Base-by-base conservation (phyloP, 2,329 filamentous ascomycete species). In the Dichotomopilus funicola region DNA sequence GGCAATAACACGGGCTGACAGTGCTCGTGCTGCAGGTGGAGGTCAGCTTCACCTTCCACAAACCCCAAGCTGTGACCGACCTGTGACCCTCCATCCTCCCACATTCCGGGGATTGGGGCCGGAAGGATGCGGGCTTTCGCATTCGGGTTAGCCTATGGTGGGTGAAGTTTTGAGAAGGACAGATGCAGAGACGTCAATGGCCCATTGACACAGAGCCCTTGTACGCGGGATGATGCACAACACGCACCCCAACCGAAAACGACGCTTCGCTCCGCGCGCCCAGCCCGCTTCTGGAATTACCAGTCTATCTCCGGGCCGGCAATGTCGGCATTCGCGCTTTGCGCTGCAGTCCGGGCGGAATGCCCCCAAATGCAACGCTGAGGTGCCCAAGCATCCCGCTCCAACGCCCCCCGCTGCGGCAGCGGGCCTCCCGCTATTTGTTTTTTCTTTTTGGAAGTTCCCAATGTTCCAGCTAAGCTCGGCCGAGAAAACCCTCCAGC, bases 291-390 rank as follows among this genome's bases (percentile, higher is more conserved):
- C 36, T 52, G 54, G 44, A 56, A 43, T 56, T 56, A 56, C 37
- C 44, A 27, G 38, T 33, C 34, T 53, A 57, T 57, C 55, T 57
- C 55, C 55, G 55, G 11, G n/a, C 33, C 55, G 51, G 55, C 36
- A 57, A 51, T 53, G 8, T 51, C 54, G 54, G 49, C 54, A 52
- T 34, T n/a, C 38, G 40, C 38, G 11, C 3, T n/a, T 41, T 12
- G n/a, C 19, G 27, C 19, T 37, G 10, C 40, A 42, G 40, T 12
- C 31, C n/a, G 37, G 31, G 48, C 48, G 42, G 10, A 10, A 27
- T 44, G 41, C 43, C 34, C 43, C 33, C 54, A 35, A 27, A 45
- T 52, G 48, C 34, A 8, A 54, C 52, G n/a, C 9, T 40, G 13
- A 49, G 27, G 36, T 7, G 5, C 40, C 40, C 12, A n/a, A 42